A percentile compares a stretch with the other conserved stretches of the same genome.
phyloP scores from a whole-genome alignment of 192 early-diverging fungal genomes.

The Geranomyces variabilis region DNA sequence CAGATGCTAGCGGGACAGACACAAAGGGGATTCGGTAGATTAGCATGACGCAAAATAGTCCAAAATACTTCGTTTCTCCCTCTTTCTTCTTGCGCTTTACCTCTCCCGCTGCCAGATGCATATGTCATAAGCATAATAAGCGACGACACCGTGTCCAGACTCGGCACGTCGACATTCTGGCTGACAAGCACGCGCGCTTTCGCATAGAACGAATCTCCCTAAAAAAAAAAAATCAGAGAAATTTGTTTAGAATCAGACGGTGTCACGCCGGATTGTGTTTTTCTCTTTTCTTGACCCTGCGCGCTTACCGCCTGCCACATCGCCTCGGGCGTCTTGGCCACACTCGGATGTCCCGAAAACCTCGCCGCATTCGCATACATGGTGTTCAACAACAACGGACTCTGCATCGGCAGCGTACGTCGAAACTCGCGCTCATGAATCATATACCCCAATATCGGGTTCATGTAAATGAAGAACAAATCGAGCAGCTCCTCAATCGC shows the following conservation, averaged over 20 bases:
- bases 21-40: not conserved
- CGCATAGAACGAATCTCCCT: constrained; percentile 45
- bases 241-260: no score
- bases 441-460: constrained; percentile 26
- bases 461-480: constrained; percentile 34
- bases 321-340: constrained; percentile 20
- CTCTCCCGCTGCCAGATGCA: constrained; percentile 36
- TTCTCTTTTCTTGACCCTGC: no score
- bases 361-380: constrained; percentile 51
- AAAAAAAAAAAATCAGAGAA: not conserved
- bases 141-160: constrained; percentile 34
- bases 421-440: constrained; percentile 34
- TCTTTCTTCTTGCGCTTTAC: no score
- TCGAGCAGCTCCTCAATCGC: constrained; percentile 32
- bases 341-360: constrained; percentile 39
- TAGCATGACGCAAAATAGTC: not conserved
- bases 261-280: no score
- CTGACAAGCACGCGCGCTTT: constrained; percentile 43
- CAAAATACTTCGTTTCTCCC: not conserved
- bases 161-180: constrained; percentile 45
- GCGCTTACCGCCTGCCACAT: constrained; percentile 22
- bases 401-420: constrained; percentile 24
- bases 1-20: constrained; percentile 21
- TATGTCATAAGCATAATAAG: constrained; percentile 39
- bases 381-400: constrained; percentile 44